These are phyloP conservation scores for Fusarium duplospermum DNA, from an alignment of 2,329 filamentous ascomycete genomes.

Conservation along the genomic window DNA sequence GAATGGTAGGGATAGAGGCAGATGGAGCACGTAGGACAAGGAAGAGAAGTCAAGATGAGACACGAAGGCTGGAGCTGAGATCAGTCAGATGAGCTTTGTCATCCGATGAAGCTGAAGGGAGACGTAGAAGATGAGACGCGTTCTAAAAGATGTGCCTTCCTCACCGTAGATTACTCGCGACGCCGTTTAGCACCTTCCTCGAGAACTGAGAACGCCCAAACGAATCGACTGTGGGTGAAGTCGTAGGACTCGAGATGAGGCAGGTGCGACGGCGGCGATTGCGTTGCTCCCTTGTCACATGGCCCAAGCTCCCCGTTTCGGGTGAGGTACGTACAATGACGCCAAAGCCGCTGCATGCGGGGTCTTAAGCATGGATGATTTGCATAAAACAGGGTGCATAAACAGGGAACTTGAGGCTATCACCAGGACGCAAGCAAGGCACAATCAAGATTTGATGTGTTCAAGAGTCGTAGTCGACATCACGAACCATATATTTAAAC, in stretches of 20 bases:
- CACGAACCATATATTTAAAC: not conserved
- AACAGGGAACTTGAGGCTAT: constrained; percentile 17
- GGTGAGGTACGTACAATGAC: constrained; percentile 35
- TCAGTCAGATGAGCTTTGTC: constrained; percentile 25
- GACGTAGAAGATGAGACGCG: constrained; percentile 18
- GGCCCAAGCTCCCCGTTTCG: constrained; percentile 38
- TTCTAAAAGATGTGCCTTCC: constrained; percentile 22
- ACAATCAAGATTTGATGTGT: not conserved
- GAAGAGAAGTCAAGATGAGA: constrained; percentile 24
- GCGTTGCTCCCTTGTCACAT: constrained; percentile 36
- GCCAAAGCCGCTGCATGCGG: constrained; percentile 31
- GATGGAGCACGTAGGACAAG: constrained; percentile 24
- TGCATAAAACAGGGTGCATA: constrained; percentile 33
- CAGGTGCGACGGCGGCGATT: constrained; percentile 16
- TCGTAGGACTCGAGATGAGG: constrained; percentile 29
- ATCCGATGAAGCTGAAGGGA: not conserved
- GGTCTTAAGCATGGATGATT: constrained; percentile 35
- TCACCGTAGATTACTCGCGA: not conserved
- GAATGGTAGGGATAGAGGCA: constrained; percentile 11
- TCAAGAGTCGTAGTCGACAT: not conserved
- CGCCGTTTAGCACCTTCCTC: constrained; percentile 7
- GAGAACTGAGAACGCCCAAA: not conserved
- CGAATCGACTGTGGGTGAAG: constrained; percentile 7
- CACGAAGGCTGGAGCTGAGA: constrained; percentile 28
- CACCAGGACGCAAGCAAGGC: not conserved